These are phyloP conservation scores for Aspergillus diversus DNA, from an alignment of 495 filamentous ascomycete species.

Conservation along the genomic window DNA sequence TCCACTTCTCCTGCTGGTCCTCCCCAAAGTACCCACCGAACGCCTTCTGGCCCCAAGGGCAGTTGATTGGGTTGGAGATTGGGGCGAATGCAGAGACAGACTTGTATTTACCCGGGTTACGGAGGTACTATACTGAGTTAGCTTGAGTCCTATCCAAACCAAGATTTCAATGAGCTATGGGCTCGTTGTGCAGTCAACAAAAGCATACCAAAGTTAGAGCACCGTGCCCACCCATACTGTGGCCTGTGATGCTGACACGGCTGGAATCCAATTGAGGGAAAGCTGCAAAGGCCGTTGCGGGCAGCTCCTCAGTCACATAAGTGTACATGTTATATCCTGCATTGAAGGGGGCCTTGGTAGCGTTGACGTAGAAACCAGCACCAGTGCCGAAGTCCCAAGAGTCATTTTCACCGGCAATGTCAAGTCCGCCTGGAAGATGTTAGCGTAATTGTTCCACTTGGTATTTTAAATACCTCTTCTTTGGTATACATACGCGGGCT, in stretches of 20 bases:
- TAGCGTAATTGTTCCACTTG: background rate
- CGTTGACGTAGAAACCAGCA: slow-evolving; percentile 95
- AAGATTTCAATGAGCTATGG: background rate
- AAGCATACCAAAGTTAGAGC: slow-evolving; percentile 74
- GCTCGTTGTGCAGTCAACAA: background rate
- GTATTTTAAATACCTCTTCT: background rate
- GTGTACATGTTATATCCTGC: slow-evolving; percentile 88
- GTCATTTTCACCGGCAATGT: slow-evolving; percentile 80
- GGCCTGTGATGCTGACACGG: slow-evolving; percentile 81
- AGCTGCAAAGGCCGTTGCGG: slow-evolving; percentile 66
- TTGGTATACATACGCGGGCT: slow-evolving; percentile 67
- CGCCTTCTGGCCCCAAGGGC: slow-evolving; percentile 95
- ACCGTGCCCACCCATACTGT: slow-evolving; percentile 96
- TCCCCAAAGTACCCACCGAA: slow-evolving; percentile 88
- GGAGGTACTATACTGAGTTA: slow-evolving; percentile 64
- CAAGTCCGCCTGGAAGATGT: slow-evolving; percentile 59
- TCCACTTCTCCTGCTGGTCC: slow-evolving; percentile 72
- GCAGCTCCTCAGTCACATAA: slow-evolving; percentile 85
- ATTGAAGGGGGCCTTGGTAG: slow-evolving; percentile 72
- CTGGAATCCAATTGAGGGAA: slow-evolving; percentile 67
- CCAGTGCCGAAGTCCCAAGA: slow-evolving; percentile 87
- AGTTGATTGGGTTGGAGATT: slow-evolving; percentile 82
- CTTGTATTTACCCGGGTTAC: slow-evolving; percentile 86
- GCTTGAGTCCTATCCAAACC: background rate
- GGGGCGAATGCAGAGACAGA: slow-evolving; percentile 89